Percentiles rank a stretch among this genome's conserved stretches.
These are phyloP conservation scores for Cryptococcus sp. DNA, from an alignment of 1,284 basidiomycete species.

Conservation along the genomic window DNA sequence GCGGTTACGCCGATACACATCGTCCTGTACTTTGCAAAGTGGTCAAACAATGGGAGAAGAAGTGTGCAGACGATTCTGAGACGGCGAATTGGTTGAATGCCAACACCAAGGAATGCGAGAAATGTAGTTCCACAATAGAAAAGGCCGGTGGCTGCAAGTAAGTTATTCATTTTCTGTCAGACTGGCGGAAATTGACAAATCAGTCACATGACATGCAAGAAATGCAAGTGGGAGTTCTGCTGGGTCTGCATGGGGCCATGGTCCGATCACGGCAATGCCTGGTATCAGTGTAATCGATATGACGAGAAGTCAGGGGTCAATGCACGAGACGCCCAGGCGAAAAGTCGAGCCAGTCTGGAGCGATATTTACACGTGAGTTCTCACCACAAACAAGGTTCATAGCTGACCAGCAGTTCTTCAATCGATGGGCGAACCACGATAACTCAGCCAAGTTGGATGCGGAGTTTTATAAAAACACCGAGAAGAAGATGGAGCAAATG, in stretches of 20 bases:
- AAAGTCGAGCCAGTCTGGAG: slow-evolving; percentile 81
- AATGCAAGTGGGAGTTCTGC: slow-evolving; percentile 83
- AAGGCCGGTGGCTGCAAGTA: slow-evolving; percentile 99
- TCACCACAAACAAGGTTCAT: neutral
- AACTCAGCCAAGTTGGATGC: slow-evolving; percentile 93
- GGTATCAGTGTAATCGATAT: slow-evolving; percentile 97
- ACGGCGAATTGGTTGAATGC: slow-evolving; percentile 99
- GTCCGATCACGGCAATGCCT: slow-evolving; percentile 94
- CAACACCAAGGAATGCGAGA: slow-evolving; percentile 95
- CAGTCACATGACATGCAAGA: slow-evolving; percentile 99
- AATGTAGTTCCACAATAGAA: slow-evolving; percentile 95
- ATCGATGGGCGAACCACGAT: slow-evolving; percentile 97
- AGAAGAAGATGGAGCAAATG: slow-evolving; percentile 99
- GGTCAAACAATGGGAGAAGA: slow-evolving; percentile 91
- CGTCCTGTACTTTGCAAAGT: slow-evolving; percentile 85
- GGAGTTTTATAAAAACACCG: slow-evolving; percentile 87
- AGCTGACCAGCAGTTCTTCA: slow-evolving; percentile 69
- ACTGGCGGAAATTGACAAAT: slow-evolving; percentile 3
- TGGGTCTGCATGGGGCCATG: slow-evolving; percentile 75
- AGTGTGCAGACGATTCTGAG: slow-evolving; percentile 95
- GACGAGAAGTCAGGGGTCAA: slow-evolving; percentile 89
- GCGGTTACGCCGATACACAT: slow-evolving; percentile 78
- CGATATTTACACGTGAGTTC: slow-evolving; percentile 86
- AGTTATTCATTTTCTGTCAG: slow-evolving; percentile 40
- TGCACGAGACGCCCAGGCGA: slow-evolving; percentile 83